Percentiles rank a stretch among this genome's conserved stretches.
These are phyloP conservation scores for Sphaerobolus stellatus DNA, from an alignment of 1,284 basidiomycete genomes.

Conservation along the genomic window DNA sequence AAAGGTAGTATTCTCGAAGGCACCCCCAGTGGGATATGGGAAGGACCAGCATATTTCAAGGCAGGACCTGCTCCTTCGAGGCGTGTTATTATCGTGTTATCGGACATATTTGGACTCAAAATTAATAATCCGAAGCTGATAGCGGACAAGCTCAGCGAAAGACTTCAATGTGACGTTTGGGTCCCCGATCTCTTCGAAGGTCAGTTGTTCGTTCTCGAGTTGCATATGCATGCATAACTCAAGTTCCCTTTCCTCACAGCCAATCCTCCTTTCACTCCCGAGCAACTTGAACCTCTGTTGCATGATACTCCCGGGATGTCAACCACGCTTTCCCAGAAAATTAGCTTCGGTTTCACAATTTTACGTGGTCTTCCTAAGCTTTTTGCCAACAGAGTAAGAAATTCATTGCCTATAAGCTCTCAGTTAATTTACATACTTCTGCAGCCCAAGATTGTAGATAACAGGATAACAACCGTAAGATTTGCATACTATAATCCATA, in stretches of 20 bases:
- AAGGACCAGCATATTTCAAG: conserved; percentile 17
- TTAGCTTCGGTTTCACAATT: conserved; percentile 32
- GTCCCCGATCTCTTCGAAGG: conserved; percentile 55
- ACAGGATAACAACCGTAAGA: conserved; percentile 33
- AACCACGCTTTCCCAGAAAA: conserved; percentile 31
- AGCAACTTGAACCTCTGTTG: conserved; percentile 34
- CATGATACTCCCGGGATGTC: conserved; percentile 44
- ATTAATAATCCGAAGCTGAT: conserved; percentile 62
- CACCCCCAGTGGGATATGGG: conserved; percentile 31
- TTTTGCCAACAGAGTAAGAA: conserved; percentile 33
- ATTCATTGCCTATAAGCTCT: neutral
- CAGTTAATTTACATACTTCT: neutral
- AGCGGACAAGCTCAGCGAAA: conserved; percentile 56
- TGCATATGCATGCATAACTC: too few species aligned
- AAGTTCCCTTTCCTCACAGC: conserved; percentile 30
- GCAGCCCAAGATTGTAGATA: conserved; percentile 38
- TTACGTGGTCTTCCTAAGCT: conserved; percentile 34
- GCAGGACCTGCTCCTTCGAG: conserved; percentile 15
- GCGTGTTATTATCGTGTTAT: conserved; percentile 53
- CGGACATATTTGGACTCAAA: conserved; percentile 58
- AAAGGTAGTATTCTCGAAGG: conserved; percentile 41
- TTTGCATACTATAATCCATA: neutral
- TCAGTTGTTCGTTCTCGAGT: conserved; percentile 21
- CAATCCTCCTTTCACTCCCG: conserved; percentile 37
- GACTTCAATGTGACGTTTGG: conserved; percentile 59